These are phyloP conservation scores for Aureobasidium sp. DNA, from an alignment of 2,329 filamentous ascomycete genomes.

Conservation along the genomic window DNA sequence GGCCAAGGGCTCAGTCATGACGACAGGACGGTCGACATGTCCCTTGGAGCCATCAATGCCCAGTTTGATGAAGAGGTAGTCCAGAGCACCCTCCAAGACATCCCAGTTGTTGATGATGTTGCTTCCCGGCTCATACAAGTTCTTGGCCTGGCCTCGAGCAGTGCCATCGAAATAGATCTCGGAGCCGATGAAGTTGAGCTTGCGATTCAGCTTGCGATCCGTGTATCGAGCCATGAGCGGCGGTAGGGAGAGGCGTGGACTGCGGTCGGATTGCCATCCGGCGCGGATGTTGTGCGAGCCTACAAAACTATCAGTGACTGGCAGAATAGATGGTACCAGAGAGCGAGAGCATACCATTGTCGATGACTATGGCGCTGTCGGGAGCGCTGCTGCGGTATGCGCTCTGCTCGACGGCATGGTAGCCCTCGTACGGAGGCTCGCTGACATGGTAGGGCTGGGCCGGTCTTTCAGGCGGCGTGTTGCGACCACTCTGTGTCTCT, in stretches of 20 bases:
- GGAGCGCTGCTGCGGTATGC: slow-evolving; percentile 61
- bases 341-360: slow-evolving; percentile 65
- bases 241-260: slow-evolving; percentile 72
- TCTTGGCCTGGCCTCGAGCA: slow-evolving; percentile 80
- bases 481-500: slow-evolving; percentile 19
- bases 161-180: slow-evolving; percentile 95
- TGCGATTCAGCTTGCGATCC: slow-evolving; percentile 86
- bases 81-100: slow-evolving; percentile 87
- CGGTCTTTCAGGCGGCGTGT: slow-evolving; percentile 43
- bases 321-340: background rate
- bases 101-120: slow-evolving; percentile 97
- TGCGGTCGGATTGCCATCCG: slow-evolving; percentile 87
- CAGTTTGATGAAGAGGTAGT: slow-evolving; percentile 91
- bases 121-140: slow-evolving; percentile 82
- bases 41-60: slow-evolving; percentile 73
- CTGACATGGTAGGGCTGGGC: slow-evolving; percentile 44
- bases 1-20: slow-evolving; percentile 93
- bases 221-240: slow-evolving; percentile 93
- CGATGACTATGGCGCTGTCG: slow-evolving; percentile 81
- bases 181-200: slow-evolving; percentile 83
- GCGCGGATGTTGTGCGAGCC: slow-evolving; percentile 84
- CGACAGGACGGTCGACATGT: slow-evolving; percentile 73
- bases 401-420: slow-evolving; percentile 53
- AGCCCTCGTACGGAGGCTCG: slow-evolving; percentile 56
- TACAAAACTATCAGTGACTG: slow-evolving; percentile 32